Percentiles rank a stretch among this genome's conserved stretches.
These are phyloP conservation scores for Colletotrichum abscissum DNA, from an alignment of 2,329 filamentous ascomycete species.

Conservation along the genomic window DNA sequence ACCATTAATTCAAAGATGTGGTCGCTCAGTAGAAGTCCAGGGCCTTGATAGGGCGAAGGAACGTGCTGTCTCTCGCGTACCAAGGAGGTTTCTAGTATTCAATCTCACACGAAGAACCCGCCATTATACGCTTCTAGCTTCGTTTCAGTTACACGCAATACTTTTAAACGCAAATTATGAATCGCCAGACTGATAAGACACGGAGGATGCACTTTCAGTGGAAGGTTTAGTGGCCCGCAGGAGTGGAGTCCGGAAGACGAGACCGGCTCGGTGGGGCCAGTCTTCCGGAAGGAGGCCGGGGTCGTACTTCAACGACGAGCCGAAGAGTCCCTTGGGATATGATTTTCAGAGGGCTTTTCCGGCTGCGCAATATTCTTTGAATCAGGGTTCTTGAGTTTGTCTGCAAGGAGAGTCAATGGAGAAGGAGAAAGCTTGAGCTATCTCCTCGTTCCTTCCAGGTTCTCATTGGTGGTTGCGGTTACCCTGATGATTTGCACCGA, in stretches of 20 bases:
- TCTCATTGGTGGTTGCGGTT: neutral
- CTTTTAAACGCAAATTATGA: rapidly evolving
- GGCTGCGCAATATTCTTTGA: too few species aligned
- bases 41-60: neutral
- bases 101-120: neutral
- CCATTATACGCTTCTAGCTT: neutral
- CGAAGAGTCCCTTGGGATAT: neutral
- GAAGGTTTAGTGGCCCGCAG: neutral
- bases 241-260: neutral
- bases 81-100: neutral
- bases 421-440: neutral
- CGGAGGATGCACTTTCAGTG: neutral
- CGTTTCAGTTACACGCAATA: rapidly evolving
- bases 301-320: neutral
- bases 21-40: too few species aligned
- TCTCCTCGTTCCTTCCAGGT: neutral
- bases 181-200: rapidly evolving
- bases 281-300: neutral
- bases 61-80: neutral
- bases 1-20: rapidly evolving
- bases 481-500: neutral
- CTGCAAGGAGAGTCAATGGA: too few species aligned
- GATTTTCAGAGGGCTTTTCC: too few species aligned
- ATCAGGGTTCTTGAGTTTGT: too few species aligned
- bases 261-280: neutral